Evolutionary conservation across 805 yeast genomes (phyloP), one percentile per base, ranked within the genome.

Genomic region (Candida koratica): DNA sequence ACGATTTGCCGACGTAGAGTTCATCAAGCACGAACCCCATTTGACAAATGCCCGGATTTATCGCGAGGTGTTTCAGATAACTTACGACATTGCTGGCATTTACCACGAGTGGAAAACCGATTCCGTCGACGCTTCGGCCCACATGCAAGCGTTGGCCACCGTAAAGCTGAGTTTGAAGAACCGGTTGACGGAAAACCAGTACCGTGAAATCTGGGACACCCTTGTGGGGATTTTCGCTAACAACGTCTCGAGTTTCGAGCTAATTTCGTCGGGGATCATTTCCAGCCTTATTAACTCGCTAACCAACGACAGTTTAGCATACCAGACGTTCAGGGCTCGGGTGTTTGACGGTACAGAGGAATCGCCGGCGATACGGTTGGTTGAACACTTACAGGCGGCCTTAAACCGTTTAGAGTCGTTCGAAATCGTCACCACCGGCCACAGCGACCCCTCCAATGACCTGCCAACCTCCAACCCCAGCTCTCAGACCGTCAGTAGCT

Each of bases 351-450:
- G 34, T 12, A 42, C 64, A 4, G 49, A 64, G 3, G 58, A 85
- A 15, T 11, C 37, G 5, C 32, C 37, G 15, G 35, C 35, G n/a
- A 5, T 17, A 8, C 27, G 31, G 14, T 29, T 44, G 8, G 71
- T 85, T 1, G 57, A 60, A 4, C 76, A 79, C 42, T 60, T 87
- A 12, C 93, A 86, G 42, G 88, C 84, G 38, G 77, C 85, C 0
- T 57, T 87, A 15, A 77, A 85, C 1, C 69, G 95, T 47, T 67
- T 78, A 0, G 96, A 88, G 53, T 64, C 81, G 0, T 84, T 87
- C 53, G 82, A 78, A 26, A 75, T 87, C 12, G 55, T 72, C 1
- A 65, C 75, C 0, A 60, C 76, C 49, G 44, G 48, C 10, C 28
- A 36, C 15, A 32, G 7, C 17, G 28, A 38, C 8, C 34, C 27